A percentile compares a stretch with the other conserved stretches of the same genome.
These are phyloP conservation scores for Oropetium thomaeum DNA, from an alignment of 176 grass and related monocot genomes.

Conservation along the genomic window DNA sequence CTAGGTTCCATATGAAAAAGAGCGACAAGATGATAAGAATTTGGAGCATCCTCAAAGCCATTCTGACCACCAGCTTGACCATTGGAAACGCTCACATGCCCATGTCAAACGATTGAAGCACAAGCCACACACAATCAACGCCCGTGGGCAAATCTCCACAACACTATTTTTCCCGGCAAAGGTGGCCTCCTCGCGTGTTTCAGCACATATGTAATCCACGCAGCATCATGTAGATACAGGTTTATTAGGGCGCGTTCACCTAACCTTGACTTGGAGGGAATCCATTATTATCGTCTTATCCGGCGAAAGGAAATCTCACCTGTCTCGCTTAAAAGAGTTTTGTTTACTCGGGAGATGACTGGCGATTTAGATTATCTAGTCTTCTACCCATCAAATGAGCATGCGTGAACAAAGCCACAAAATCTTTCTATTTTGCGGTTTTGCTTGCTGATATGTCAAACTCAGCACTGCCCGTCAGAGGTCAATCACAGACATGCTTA, in stretches of 20 bases:
- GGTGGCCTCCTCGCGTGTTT: background rate
- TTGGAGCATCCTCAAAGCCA: too few species aligned
- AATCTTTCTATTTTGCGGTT: too few species aligned
- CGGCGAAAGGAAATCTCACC: background rate
- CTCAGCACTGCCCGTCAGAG: background rate
- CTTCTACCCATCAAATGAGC: background rate
- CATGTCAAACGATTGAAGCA: too few species aligned
- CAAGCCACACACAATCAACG: too few species aligned
- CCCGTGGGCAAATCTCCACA: too few species aligned
- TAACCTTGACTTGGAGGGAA: conserved; percentile 6
- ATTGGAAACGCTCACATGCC: too few species aligned
- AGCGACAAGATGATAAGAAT: too few species aligned
- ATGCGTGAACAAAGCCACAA: background rate
- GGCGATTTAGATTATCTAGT: background rate
- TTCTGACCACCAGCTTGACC: too few species aligned
- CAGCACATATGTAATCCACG: background rate
- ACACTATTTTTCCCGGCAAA: too few species aligned
- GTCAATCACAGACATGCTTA: background rate
- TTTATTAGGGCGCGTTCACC: conserved; percentile 16
- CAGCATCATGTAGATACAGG: background rate
- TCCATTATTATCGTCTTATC: background rate
- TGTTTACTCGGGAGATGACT: background rate
- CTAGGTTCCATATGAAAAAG: background rate
- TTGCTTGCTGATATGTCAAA: too few species aligned
- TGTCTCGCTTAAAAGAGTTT: background rate